A percentile compares a stretch with the other conserved stretches of the same genome.
These are phyloP conservation scores for Alternaria novae-zelandiae DNA, from an alignment of 2,329 filamentous ascomycete genomes.

Conservation along the genomic window DNA sequence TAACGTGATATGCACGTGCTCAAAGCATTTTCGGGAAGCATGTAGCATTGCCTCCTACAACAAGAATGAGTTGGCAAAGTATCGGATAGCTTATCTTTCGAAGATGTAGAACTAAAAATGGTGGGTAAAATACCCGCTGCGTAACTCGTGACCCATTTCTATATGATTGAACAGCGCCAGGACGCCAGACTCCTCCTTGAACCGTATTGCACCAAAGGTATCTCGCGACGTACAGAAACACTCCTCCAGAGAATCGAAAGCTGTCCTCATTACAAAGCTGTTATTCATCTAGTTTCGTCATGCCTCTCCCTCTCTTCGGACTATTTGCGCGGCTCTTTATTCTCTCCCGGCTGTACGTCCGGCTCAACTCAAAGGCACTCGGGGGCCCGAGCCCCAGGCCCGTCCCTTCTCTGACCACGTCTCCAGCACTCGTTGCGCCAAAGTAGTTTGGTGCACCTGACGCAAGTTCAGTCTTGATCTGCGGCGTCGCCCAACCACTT, in stretches of 20 bases:
- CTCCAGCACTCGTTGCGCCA: conserved; percentile 19
- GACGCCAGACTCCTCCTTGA: background rate
- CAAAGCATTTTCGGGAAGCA: too few relatives aligned
- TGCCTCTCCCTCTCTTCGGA: conserved; percentile 52
- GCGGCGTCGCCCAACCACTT: conserved; percentile 73
- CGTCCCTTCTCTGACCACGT: conserved; percentile 38
- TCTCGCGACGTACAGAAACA: background rate
- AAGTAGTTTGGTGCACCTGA: conserved; percentile 25
- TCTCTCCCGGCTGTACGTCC: conserved; percentile 86
- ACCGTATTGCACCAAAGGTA: background rate
- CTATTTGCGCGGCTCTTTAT: conserved; percentile 61
- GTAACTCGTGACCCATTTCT: background rate
- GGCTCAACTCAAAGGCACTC: conserved; percentile 62
- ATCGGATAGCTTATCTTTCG: background rate
- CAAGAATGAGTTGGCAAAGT: background rate
- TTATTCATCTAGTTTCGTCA: conserved; percentile 28
- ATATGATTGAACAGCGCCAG: background rate
- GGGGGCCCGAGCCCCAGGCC: conserved; percentile 40
- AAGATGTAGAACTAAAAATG: background rate
- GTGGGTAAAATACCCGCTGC: background rate
- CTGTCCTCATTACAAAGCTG: background rate
- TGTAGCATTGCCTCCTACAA: background rate
- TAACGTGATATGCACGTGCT: background rate
- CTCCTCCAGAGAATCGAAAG: background rate
- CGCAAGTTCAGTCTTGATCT: conserved; percentile 52